Base-by-base conservation (phyloP, 805 yeast species). In the Sugiyamaella americana region DNA sequence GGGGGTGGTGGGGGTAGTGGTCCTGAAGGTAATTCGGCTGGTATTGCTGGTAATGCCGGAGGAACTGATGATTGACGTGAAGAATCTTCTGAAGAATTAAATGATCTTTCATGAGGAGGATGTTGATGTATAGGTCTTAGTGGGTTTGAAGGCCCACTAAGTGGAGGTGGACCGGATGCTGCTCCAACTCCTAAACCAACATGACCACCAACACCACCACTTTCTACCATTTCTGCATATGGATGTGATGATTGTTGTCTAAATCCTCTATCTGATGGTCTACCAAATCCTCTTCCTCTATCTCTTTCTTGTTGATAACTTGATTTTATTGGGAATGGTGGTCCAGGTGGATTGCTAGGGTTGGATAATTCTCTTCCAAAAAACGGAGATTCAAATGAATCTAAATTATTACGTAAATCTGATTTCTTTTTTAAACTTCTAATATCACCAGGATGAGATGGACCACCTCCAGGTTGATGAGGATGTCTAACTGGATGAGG, bases 351-450 rank as follows among this genome's bases (percentile, higher is more conserved):
- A 35, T 5, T 5, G 17, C 37, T 21, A 35, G 20, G 20, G 17
- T 11, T 21, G 10, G 37, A 11, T 21, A 30, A 16, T 13, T 51
- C 50, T 13, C 52, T 41, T 2, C 52, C 54, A 46, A 51, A 51
- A 21, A 37, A 42, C 5, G 54, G 52, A 11, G 50, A 45, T 22
- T 51, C 54, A 29, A 45, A 51, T 6, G 45, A 37, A 37, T 45
- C 51, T n/a, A 51, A 44, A 19, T 45, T 43, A 39, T 43, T 34
- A 22, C 54, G 35, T n/a, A 51, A 41, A 20, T 26, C 49, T n/a
- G 34, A 19, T 39, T 22, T 48, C 36, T 26, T 43, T 20, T 20
- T 34, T 17, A 21, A 5, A 35, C 24, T 22, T 21, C 44, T 16
- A 10, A 44, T 44, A 3, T 30, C 29, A 10, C 44, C 46, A 10